phyloP scores from a whole-genome alignment of 345 rosid genomes.

The Hibiscus mutabilis region DNA sequence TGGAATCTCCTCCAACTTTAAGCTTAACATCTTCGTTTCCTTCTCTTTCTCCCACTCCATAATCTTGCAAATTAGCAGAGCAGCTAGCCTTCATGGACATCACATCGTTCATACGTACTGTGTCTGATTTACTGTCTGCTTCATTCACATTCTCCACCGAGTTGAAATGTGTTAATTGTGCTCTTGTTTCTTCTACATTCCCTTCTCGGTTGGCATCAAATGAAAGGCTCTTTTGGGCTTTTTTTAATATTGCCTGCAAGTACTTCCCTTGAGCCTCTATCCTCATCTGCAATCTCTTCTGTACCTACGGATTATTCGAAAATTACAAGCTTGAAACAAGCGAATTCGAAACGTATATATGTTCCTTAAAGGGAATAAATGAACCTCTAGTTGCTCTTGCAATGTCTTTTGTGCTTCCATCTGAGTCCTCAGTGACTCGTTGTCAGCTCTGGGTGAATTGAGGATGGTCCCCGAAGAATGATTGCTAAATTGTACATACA shows the following conservation, averaged over 20 bases:
- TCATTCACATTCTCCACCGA: constrained; percentile 28
- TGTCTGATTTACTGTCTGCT: constrained; percentile 21
- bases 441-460: constrained; percentile 14
- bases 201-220: constrained; percentile 15
- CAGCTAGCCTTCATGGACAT: constrained; percentile 8
- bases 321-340: no score
- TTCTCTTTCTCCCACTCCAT: constrained; percentile 17
- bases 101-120: constrained; percentile 11
- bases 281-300: constrained; percentile 67
- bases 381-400: constrained; percentile 12
- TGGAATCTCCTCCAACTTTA: constrained; percentile 31
- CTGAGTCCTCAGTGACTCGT: neutral
- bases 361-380: neutral
- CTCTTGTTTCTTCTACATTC: constrained; percentile 24
- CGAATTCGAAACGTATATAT: neutral
- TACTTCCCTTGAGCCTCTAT: constrained; percentile 86
- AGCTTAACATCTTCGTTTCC: constrained; percentile 21
- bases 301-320: constrained; percentile 37
- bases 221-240: constrained; percentile 61
- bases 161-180: constrained; percentile 38
- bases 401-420: constrained; percentile 5
- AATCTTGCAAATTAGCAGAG: constrained; percentile 17
- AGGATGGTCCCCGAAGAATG: neutral
- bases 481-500: constrained; percentile 12
- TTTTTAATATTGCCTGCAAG: constrained; percentile 64